Percentiles rank a stretch among this genome's conserved stretches.
These are phyloP conservation scores for Mycena indigotica DNA, from an alignment of 768 basidiomycete species.

Conservation along the genomic window DNA sequence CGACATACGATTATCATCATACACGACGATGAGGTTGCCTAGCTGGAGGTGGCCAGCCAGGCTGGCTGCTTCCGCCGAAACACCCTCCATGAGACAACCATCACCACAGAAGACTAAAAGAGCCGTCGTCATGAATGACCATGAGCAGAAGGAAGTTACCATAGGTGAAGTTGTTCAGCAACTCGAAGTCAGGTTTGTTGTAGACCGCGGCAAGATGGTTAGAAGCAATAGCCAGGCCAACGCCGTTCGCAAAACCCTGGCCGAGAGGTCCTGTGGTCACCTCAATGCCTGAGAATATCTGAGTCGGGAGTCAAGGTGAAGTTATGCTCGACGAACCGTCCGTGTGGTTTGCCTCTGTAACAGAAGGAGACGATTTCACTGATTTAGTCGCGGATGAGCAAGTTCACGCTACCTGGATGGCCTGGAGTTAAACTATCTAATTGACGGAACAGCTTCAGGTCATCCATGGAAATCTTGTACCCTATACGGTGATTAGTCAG, in stretches of 20 bases:
- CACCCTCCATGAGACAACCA: conserved; percentile 97
- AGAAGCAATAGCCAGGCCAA: conserved; percentile 92
- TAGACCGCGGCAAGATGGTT: conserved; percentile 87
- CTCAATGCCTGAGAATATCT: conserved; percentile 54
- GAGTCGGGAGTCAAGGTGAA: not conserved
- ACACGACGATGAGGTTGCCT: conserved; percentile 90
- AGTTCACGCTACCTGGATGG: not conserved
- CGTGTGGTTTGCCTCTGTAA: conserved; percentile 71
- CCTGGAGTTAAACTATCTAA: conserved; percentile 71
- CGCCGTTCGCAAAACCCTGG: conserved; percentile 91
- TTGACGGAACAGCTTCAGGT: conserved; percentile 93
- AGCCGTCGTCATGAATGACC: conserved; percentile 3
- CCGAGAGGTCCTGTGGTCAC: conserved; percentile 97
- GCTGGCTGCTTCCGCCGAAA: conserved; percentile 89
- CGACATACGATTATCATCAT: conserved; percentile 86
- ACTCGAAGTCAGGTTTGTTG: conserved; percentile 82
- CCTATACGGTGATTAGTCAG: conserved; percentile 35
- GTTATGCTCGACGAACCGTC: conserved; percentile 37
- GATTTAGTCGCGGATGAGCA: not conserved
- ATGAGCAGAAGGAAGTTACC: conserved; percentile 45
- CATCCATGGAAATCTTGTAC: conserved; percentile 89
- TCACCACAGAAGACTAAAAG: conserved; percentile 83
- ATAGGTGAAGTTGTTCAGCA: conserved; percentile 89
- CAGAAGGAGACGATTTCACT: not conserved
- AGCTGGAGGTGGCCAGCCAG: conserved; percentile 93